Evolutionary conservation across 2,329 filamentous ascomycete genomes (phyloP).

Genomic region (Gremmenia infestans): DNA sequence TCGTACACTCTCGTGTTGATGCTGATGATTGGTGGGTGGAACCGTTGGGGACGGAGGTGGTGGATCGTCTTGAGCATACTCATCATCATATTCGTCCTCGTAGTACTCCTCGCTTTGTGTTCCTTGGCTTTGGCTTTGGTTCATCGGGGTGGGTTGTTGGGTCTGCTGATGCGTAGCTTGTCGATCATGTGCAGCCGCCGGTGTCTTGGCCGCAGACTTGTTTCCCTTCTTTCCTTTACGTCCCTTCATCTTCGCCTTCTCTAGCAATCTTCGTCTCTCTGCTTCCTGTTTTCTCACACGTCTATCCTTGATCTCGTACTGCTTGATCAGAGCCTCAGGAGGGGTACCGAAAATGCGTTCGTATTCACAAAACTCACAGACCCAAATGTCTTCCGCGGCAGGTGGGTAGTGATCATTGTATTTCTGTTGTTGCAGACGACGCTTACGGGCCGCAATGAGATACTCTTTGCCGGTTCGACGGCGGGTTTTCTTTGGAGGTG

Average conservation of each 20-base stretch:
- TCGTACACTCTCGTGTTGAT: slow-evolving; percentile 8
- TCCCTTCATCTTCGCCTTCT: slow-evolving; percentile 92
- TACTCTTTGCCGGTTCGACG: slow-evolving; percentile 68
- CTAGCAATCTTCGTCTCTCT: slow-evolving; percentile 78
- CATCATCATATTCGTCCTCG: slow-evolving; percentile 46
- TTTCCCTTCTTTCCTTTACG: slow-evolving; percentile 80
- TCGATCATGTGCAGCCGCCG: slow-evolving; percentile 21
- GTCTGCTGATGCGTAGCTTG: slow-evolving; percentile 30
- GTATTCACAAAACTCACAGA: slow-evolving; percentile 98
- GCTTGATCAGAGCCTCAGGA: slow-evolving; percentile 76
- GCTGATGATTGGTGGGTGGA: slow-evolving; percentile 7
- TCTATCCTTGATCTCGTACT: slow-evolving; percentile 93
- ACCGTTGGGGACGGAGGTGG: slow-evolving; percentile 21
- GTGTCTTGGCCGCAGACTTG: slow-evolving; percentile 42
- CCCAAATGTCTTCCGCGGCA: slow-evolving; percentile 72
- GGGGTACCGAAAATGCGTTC: slow-evolving; percentile 89
- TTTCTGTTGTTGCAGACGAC: slow-evolving; percentile 71
- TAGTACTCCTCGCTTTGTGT: slow-evolving; percentile 45
- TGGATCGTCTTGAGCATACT: slow-evolving; percentile 29
- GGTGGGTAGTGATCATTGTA: slow-evolving; percentile 73
- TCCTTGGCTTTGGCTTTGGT: slow-evolving; percentile 32
- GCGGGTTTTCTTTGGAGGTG: slow-evolving; percentile 54
- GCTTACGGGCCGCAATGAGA: slow-evolving; percentile 67
- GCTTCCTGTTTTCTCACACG: slow-evolving; percentile 76
- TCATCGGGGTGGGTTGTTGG: slow-evolving; percentile 31